Conservation (phyloP, 1,284 basidiomycete species). For the Puccinia brachypodii region DNA sequence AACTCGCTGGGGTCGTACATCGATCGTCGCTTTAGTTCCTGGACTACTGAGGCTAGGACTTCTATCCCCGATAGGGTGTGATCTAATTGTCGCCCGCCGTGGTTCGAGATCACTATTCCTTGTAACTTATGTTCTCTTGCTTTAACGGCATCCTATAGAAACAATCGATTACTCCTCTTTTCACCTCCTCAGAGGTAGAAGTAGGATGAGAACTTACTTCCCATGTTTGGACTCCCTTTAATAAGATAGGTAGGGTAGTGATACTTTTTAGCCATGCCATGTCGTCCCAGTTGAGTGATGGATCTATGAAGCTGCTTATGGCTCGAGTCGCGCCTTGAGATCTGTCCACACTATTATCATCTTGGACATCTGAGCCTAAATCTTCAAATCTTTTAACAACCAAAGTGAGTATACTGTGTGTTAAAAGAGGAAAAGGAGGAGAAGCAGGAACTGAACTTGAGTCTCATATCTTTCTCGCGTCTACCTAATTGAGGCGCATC, state of each 20-base stretch:
- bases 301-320: slow-evolving; percentile 95
- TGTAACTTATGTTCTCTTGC: slow-evolving; percentile 79
- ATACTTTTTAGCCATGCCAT: slow-evolving; percentile 83
- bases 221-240: slow-evolving; percentile 92
- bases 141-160: slow-evolving; percentile 70
- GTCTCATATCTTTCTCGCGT: slow-evolving; percentile 68
- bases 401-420: neutral
- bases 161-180: neutral
- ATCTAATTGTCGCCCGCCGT: slow-evolving; percentile 78
- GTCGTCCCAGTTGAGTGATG: slow-evolving; percentile 81
- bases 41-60: slow-evolving; percentile 80
- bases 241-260: slow-evolving; percentile 85
- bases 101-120: slow-evolving; percentile 79
- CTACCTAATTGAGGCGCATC: slow-evolving; percentile 89
- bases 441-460: slow-evolving; percentile 27
- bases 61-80: slow-evolving; percentile 87
- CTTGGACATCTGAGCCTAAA: slow-evolving; percentile 27
- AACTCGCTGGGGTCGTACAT: slow-evolving; percentile 67
- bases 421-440: neutral
- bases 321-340: slow-evolving; percentile 89
- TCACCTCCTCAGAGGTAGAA: neutral
- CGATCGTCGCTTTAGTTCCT: slow-evolving; percentile 67
- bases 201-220: slow-evolving; percentile 62
- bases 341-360: slow-evolving; percentile 64
- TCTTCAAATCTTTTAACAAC: slow-evolving; percentile 32